Evolutionary conservation across 257 asterid genomes (phyloP).

Genomic region (Solanum paucissectum): DNA sequence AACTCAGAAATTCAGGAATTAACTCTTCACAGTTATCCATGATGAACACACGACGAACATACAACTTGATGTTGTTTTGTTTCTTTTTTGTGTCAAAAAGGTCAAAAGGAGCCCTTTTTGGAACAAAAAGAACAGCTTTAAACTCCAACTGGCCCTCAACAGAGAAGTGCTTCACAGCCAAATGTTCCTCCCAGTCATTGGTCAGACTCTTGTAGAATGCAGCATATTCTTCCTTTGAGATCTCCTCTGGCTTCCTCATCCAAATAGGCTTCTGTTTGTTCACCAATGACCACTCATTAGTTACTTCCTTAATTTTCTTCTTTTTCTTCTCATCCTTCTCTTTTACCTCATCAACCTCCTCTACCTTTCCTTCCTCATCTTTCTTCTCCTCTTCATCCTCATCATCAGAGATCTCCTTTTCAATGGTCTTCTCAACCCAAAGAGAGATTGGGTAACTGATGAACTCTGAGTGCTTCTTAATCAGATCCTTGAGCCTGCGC

Average conservation of each 20-base stretch:
- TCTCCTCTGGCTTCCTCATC: constrained; percentile 67
- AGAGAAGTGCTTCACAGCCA: constrained; percentile 57
- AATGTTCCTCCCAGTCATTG: constrained; percentile 59
- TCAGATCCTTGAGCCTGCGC: constrained; percentile 49
- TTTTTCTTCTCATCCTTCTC: constrained; percentile 52
- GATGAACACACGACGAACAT: constrained; percentile 51
- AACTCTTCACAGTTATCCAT: constrained; percentile 63
- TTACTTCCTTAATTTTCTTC: constrained; percentile 53
- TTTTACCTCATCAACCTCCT: constrained; percentile 50
- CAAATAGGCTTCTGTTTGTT: constrained; percentile 65
- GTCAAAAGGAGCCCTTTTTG: constrained; percentile 62
- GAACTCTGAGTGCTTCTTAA: constrained; percentile 57
- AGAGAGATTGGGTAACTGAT: constrained; percentile 58
- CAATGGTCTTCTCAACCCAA: constrained; percentile 52
- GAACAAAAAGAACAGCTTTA: constrained; percentile 51
- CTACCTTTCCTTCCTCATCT: constrained; percentile 56
- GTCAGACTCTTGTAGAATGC: constrained; percentile 66
- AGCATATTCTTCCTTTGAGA: constrained; percentile 53
- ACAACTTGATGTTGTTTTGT: constrained; percentile 56
- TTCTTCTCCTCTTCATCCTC: constrained; percentile 62
- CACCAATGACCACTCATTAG: constrained; percentile 51
- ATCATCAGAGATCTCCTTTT: constrained; percentile 60
- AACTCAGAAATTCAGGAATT: constrained; percentile 51
- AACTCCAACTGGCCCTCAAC: constrained; percentile 68
- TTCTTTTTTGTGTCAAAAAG: constrained; percentile 49